Evolutionary conservation across 2,329 filamentous ascomycete species (phyloP), one percentile per base, ranked within the genome.

Genomic region (Geosmithia putterillii): DNA sequence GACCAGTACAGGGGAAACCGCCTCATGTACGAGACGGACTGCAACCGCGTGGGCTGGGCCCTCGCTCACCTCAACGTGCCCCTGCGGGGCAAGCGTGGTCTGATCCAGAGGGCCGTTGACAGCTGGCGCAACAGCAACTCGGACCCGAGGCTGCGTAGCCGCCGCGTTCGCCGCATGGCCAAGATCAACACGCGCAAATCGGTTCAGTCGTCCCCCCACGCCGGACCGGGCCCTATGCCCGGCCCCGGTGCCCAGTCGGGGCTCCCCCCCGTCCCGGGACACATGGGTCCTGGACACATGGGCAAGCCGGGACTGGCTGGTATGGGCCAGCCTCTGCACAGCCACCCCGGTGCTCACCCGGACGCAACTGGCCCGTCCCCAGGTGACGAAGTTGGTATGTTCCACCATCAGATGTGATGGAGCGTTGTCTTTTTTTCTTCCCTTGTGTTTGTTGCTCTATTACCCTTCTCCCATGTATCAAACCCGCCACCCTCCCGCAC

Each of bases 41-140:
- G 92, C 73, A 98, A 98, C 66, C 87, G 88, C 1, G 92, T 98
- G n/a, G 92, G 92, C n/a, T 98, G 92, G 92, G 90, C 90, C 12
- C 67, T 98, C 51, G 92, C 92, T 2, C 84, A 96, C 57, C 69
- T 98, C 43, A 98, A 98, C 61, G 82, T 88, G 7, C 84, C 86
- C 45, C 73, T 96, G 46, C 80, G 90, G 49, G 90, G 90, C 52
- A 96, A 96, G 72, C 79, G 92, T 53, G 92, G 92, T 7, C 73
- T 98, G 47, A 98, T 98, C 52, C 92, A 98, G 68, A 78, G 92
- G 50, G 92, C 92, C 2, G 92, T 98, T 38, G 92, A 98, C 64
- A 95, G 89, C 68, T 96, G 92, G 92, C 78, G 92, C 49, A 98
- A 98, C 69, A 96, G 90, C 74, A 96, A 96, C 66, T 88, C 94